phyloP scores from a whole-genome alignment of 2,329 filamentous ascomycete genomes.

The Diplocarpon rosae region DNA sequence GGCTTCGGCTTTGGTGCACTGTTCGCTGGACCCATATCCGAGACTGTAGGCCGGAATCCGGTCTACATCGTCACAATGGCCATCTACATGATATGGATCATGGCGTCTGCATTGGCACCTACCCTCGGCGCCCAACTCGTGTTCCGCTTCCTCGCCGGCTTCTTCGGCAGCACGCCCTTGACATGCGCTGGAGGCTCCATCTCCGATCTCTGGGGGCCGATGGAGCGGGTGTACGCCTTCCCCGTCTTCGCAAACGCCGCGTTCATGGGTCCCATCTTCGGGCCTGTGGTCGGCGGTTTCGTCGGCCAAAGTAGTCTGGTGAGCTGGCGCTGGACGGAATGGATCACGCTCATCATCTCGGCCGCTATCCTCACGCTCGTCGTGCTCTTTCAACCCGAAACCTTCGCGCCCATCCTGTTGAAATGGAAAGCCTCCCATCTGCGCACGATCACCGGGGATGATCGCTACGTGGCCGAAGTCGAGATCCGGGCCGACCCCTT shows the following conservation, averaged over 20 bases:
- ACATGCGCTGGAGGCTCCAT: constrained; percentile 22
- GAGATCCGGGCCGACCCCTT: constrained; percentile 18
- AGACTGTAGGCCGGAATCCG: constrained; percentile 32
- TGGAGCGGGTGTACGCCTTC: constrained; percentile 24
- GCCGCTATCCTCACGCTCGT: constrained; percentile 6
- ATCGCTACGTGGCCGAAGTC: constrained; percentile 11
- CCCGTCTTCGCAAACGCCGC: constrained; percentile 20
- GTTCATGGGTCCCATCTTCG: constrained; percentile 18
- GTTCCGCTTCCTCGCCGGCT: constrained; percentile 15
- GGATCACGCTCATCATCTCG: constrained; percentile 15
- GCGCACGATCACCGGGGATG: constrained; percentile 13
- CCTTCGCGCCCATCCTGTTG: constrained; percentile 11
- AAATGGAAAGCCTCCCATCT: constrained; percentile 13
- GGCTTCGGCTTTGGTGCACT: constrained; percentile 30
- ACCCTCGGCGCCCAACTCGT: constrained; percentile 12
- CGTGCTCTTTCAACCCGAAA: constrained; percentile 14
- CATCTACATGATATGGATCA: constrained; percentile 34
- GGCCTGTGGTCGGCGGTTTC: constrained; percentile 11
- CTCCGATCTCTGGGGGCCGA: constrained; percentile 29
- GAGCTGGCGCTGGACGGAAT: constrained; percentile 13
- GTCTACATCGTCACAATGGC: constrained; percentile 32
- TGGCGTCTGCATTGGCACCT: constrained; percentile 31
- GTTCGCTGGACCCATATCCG: constrained; percentile 30
- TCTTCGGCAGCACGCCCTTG: constrained; percentile 12
- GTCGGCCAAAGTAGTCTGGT: constrained; percentile 6